Conservation (phyloP, 495 filamentous ascomycete species). For the Neurospora terricola region DNA sequence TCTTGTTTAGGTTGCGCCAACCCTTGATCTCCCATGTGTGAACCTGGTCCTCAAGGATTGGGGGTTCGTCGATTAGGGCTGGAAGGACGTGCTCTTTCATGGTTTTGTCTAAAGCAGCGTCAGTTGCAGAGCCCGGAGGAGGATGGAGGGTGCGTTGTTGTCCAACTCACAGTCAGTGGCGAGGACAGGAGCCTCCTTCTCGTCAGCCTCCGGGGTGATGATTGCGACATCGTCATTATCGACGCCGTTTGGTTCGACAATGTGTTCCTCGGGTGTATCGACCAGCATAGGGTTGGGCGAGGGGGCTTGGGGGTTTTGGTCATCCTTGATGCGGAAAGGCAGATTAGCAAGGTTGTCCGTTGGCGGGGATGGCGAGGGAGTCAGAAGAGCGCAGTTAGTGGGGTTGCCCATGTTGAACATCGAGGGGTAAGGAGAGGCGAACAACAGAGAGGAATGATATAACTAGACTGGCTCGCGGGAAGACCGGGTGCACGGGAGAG, state of each 20-base stretch:
- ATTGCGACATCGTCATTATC: constrained; percentile 79
- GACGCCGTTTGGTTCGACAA: constrained; percentile 46
- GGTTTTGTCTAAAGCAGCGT: constrained; percentile 52
- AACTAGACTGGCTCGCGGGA: neutral
- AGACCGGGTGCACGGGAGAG: neutral
- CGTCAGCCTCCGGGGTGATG: constrained; percentile 54
- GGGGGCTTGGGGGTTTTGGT: constrained; percentile 24
- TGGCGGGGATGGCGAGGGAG: constrained; percentile 11
- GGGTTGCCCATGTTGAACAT: neutral
- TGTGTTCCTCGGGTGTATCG: constrained; percentile 60
- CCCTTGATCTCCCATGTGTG: constrained; percentile 79
- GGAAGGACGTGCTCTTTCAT: constrained; percentile 70
- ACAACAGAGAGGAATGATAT: neutral
- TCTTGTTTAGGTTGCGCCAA: constrained; percentile 64
- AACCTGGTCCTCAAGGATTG: constrained; percentile 66
- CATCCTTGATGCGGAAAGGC: constrained; percentile 20
- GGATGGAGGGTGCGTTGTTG: neutral
- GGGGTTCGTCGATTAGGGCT: constrained; percentile 48
- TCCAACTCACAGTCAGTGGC: constrained; percentile 64
- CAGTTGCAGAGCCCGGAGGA: constrained; percentile 8
- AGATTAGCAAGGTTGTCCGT: constrained; percentile 17
- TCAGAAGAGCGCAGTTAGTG: neutral
- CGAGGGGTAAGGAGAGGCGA: neutral
- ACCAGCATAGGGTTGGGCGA: constrained; percentile 56
- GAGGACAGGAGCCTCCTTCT: constrained; percentile 25